These are phyloP conservation scores for Neopestalotiopsis clavispora DNA, from an alignment of 2,329 filamentous ascomycete genomes.

Conservation along the genomic window DNA sequence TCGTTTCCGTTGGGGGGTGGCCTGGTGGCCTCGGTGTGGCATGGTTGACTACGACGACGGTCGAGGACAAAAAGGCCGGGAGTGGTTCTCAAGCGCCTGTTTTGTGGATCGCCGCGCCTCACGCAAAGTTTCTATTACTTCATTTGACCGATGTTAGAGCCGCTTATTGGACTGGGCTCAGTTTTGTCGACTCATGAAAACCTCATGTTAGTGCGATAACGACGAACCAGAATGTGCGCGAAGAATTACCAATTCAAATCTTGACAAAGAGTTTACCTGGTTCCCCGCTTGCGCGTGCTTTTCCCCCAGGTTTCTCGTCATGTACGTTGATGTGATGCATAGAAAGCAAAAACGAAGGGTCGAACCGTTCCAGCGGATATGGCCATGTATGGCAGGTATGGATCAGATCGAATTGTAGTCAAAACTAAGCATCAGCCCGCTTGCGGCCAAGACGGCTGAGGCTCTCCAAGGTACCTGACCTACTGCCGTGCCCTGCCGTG, in stretches of 20 bases:
- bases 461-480: not conserved
- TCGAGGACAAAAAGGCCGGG: not conserved
- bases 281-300: not conserved
- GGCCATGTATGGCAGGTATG: not conserved
- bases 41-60: slow-evolving; percentile 8
- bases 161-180: slow-evolving; percentile 16
- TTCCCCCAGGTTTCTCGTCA: not conserved
- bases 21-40: too few species aligned
- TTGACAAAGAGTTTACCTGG: not conserved
- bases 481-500: not conserved
- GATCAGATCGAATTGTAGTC: not conserved
- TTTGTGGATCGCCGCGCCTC: slow-evolving; percentile 9
- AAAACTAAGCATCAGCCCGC: not conserved
- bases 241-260: slow-evolving; percentile 12
- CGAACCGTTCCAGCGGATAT: not conserved
- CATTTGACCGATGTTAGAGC: slow-evolving; percentile 17
- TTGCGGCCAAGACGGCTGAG: slow-evolving; percentile 11
- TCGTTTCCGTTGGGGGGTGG: not conserved
- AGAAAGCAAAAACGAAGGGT: slow-evolving; percentile 1
- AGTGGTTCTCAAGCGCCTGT: slow-evolving; percentile 8
- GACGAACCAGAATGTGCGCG: not conserved
- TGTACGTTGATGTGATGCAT: not conserved
- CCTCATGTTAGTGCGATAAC: slow-evolving; percentile 2
- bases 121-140: slow-evolving; percentile 17
- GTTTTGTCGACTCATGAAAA: slow-evolving; percentile 14